Evolutionary conservation across 2,329 filamentous ascomycete genomes (phyloP).

Genomic region (Beauveria bassiana): DNA sequence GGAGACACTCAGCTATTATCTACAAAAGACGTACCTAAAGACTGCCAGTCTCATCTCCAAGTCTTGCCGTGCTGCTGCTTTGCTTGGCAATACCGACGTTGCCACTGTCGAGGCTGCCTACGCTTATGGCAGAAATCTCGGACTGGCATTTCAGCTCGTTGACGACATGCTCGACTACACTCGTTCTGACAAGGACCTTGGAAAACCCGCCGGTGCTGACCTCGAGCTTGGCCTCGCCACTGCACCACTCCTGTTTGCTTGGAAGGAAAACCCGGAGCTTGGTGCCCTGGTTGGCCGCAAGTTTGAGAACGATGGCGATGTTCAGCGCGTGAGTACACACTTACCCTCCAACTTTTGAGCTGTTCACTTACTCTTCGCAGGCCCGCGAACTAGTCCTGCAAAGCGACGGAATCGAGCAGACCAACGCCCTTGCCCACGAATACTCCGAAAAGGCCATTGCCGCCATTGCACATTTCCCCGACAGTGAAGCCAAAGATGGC

Average conservation of each 20-base stretch:
- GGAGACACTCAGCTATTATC: constrained; percentile 83
- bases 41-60: constrained; percentile 94
- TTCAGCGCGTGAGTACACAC: constrained; percentile 60
- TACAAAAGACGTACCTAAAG: constrained; percentile 98
- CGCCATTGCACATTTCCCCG: constrained; percentile 77
- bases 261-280: constrained; percentile 80
- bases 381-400: constrained; percentile 76
- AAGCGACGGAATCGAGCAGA: constrained; percentile 87
- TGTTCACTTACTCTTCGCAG: constrained; percentile 35
- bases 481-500: constrained; percentile 90
- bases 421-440: constrained; percentile 79
- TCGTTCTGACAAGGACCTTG: constrained; percentile 71
- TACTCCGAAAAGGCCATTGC: constrained; percentile 83
- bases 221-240: constrained; percentile 89
- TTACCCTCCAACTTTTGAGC: not conserved
- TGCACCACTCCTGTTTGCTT: constrained; percentile 88
- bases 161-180: constrained; percentile 99
- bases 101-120: constrained; percentile 88
- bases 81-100: constrained; percentile 69
- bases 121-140: constrained; percentile 84
- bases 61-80: constrained; percentile 80
- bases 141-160: constrained; percentile 91
- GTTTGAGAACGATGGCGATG: constrained; percentile 77
- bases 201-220: constrained; percentile 92
- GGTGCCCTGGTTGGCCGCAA: constrained; percentile 87